Percentiles rank a stretch among this genome's conserved stretches.
Evolutionary conservation across 1,139 yeast genomes (phyloP).

Genomic region (Geotrichum bryndzae): DNA sequence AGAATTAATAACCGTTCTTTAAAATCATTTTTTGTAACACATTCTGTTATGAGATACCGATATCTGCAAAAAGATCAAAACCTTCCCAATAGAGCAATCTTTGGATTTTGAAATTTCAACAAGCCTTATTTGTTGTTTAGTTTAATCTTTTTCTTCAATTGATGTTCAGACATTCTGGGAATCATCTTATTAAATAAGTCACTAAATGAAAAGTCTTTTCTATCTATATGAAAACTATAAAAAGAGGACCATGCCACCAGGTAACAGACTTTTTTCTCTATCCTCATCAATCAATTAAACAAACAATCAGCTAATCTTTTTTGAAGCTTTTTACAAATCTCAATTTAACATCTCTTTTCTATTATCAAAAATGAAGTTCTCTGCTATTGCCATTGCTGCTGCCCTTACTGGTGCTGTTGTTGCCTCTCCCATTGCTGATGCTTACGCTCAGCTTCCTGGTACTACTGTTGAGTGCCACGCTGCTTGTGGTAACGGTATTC

Average conservation of each 20-base stretch:
- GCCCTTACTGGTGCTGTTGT: neutral
- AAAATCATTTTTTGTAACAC: neutral
- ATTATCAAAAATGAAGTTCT: neutral
- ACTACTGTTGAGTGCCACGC: constrained; percentile 12
- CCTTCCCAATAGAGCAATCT: neutral
- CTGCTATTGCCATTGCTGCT: neutral
- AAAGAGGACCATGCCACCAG: neutral
- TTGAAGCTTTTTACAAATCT: neutral
- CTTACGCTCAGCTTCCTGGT: constrained; percentile 16
- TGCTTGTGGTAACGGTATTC: constrained; percentile 16
- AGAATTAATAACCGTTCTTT: neutral
- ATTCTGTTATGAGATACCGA: neutral
- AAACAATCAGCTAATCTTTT: neutral
- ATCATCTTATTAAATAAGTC: neutral
- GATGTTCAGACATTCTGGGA: neutral
- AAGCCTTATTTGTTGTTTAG: neutral
- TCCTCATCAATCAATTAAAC: neutral
- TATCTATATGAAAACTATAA: neutral
- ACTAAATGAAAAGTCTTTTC: neutral
- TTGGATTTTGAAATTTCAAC: neutral
- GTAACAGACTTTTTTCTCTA: neutral
- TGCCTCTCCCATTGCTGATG: constrained; percentile 8
- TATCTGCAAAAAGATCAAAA: neutral
- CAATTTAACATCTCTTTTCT: neutral
- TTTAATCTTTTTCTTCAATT: neutral